These are phyloP conservation scores for Nemania sp. DNA, from an alignment of 2,329 filamentous ascomycete genomes.

Conservation along the genomic window DNA sequence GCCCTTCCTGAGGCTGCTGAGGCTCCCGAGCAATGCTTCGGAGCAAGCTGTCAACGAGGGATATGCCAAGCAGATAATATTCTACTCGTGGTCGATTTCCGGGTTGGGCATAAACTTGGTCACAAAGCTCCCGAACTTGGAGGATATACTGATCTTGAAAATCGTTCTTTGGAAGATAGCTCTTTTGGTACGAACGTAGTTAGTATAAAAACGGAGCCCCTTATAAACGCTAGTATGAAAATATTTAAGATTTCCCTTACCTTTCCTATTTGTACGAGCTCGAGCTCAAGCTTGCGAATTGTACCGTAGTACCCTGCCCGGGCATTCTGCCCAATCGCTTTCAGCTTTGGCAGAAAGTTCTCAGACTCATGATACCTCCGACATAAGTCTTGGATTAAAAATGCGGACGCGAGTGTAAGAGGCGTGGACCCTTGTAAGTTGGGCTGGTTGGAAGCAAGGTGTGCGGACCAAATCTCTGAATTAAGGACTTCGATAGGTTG, in stretches of 20 bases:
- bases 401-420: conserved; percentile 53
- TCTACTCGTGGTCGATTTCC: conserved; percentile 52
- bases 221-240: not conserved
- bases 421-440: conserved; percentile 47
- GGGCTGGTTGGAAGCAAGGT: conserved; percentile 53
- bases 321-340: conserved; percentile 53
- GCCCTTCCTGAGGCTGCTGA: conserved; percentile 40
- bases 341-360: conserved; percentile 52
- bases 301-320: conserved; percentile 54
- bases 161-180: conserved; percentile 36
- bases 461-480: conserved; percentile 58
- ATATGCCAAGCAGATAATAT: conserved; percentile 59
- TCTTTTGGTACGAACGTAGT: conserved; percentile 20
- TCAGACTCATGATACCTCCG: conserved; percentile 51
- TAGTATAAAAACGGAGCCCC: conserved; percentile 6
- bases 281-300: conserved; percentile 63
- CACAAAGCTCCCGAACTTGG: conserved; percentile 57
- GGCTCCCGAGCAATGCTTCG: conserved; percentile 41
- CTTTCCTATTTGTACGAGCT: conserved; percentile 64
- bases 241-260: conserved; percentile 51
- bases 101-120: conserved; percentile 57
- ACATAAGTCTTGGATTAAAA: conserved; percentile 54
- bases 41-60: conserved; percentile 57
- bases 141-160: conserved; percentile 59
- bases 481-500: conserved; percentile 52